phyloP scores from a whole-genome alignment of 208 protist genomes.

The Leishmania braziliensis region DNA sequence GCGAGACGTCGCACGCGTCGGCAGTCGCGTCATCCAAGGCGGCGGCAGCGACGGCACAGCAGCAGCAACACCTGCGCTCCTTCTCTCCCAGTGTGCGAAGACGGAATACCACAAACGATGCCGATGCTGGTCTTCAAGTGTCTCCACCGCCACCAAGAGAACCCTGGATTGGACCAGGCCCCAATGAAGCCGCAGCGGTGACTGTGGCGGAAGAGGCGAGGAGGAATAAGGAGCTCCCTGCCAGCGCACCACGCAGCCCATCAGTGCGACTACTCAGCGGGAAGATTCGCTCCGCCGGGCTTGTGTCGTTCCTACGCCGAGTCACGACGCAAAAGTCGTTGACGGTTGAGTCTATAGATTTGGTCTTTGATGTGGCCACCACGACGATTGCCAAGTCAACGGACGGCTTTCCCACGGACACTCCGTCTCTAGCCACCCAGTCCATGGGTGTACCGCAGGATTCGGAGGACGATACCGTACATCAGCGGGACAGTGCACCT shows the following conservation, averaged over 20 bases:
- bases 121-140: background rate
- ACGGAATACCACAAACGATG: background rate
- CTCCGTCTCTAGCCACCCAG: background rate
- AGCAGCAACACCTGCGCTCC: background rate
- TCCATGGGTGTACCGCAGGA: background rate
- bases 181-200: background rate
- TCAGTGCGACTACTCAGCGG: constrained; percentile 27
- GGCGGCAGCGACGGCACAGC: background rate
- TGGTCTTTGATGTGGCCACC: constrained; percentile 22
- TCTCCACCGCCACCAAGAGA: background rate
- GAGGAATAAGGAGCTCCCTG: background rate
- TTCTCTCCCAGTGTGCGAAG: background rate
- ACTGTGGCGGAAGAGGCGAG: background rate
- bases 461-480: background rate
- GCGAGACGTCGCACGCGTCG: constrained; percentile 31
- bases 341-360: constrained; percentile 25
- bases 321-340: constrained; percentile 31
- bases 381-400: background rate
- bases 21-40: constrained; percentile 30
- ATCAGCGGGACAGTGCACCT: background rate
- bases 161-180: background rate
- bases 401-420: background rate
- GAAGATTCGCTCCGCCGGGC: constrained; percentile 26
- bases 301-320: constrained; percentile 29
- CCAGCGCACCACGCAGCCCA: background rate